Percentiles rank a stretch among this genome's conserved stretches.
Conservation (phyloP, 2,329 filamentous ascomycete species). For the Tothia fuscella region DNA sequence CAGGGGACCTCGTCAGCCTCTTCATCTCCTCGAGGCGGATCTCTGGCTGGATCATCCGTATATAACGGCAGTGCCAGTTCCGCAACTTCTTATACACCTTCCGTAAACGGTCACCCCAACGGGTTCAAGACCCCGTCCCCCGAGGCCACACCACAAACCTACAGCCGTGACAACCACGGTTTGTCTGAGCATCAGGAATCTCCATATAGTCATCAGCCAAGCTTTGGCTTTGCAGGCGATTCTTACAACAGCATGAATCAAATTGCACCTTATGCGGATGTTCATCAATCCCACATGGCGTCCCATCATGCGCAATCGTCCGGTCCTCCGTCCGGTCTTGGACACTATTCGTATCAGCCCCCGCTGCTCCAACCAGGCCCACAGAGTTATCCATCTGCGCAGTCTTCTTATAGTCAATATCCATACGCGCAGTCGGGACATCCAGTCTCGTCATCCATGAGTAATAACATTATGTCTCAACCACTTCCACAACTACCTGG, state of each 20-base stretch:
- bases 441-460: slow-evolving; percentile 59
- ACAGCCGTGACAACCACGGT: slow-evolving; percentile 23
- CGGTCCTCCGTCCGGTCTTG: slow-evolving; percentile 59
- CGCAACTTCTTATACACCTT: slow-evolving; percentile 44
- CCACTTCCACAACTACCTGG: slow-evolving; percentile 54
- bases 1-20: slow-evolving; percentile 55
- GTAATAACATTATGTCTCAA: slow-evolving; percentile 47
- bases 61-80: slow-evolving; percentile 40
- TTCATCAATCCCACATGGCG: slow-evolving; percentile 63
- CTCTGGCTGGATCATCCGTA: slow-evolving; percentile 49
- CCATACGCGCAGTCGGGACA: slow-evolving; percentile 64
- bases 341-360: slow-evolving; percentile 70
- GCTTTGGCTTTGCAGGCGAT: slow-evolving; percentile 12
- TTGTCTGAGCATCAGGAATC: slow-evolving; percentile 28
- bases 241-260: slow-evolving; percentile 63
- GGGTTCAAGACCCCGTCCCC: slow-evolving; percentile 71
- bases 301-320: slow-evolving; percentile 65
- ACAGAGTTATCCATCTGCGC: slow-evolving; percentile 55
- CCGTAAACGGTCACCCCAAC: slow-evolving; percentile 36
- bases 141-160: slow-evolving; percentile 42
- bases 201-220: slow-evolving; percentile 27
- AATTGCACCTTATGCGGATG: slow-evolving; percentile 72
- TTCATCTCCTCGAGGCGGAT: slow-evolving; percentile 65
- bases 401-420: slow-evolving; percentile 66
- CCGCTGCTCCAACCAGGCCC: slow-evolving; percentile 62